Evolutionary conservation across 1,139 yeast genomes (phyloP), one percentile per base, ranked within the genome.

Genomic region (Pichia sp.): DNA sequence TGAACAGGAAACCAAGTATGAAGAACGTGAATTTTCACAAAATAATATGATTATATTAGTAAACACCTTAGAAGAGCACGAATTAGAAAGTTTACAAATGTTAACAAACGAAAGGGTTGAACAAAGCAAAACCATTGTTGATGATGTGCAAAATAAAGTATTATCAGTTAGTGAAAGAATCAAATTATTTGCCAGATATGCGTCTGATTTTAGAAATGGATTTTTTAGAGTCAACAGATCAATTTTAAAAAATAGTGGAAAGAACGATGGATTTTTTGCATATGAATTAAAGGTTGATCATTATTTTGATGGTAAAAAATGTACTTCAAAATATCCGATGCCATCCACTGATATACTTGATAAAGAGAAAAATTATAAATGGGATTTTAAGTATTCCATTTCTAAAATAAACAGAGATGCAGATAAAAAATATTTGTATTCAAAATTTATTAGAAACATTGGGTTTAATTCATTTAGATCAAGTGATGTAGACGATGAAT

Each of bases 301-400:
- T 43, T 50, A 39, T 26, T 53, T 62, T 41, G 51, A 64, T 34
- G 61, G 55, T 4, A 33, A 46, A 8, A 33, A 29, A 25, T 45
- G 42, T 22, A 32, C 39, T 16, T 41, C 37, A 8, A 42, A 35
- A 20, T 49, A 58, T 39, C 64, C 65, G 25, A 52, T 57, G 4
- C 65, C 64, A 22, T 49, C 57, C 3, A 12, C 52, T 20, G 52
- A 49, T 4, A 45, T 55, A 9, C 23, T 60, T 6, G 56, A 59
- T n/a, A 26, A 47, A 4, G 30, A 46, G 4, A 29, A 43, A 1
- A 34, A 46, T 2, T 37, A 38, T 27, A 38, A 35, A 1, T 64
- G 67, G 67, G 54, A 53, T 8, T 46, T 61, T 2, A 44, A 51
- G 10, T 60, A 61, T 40, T 38, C 46, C 3, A 54, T 64, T 20